These are phyloP conservation scores for Phytophthora tentaculata DNA, from an alignment of 352 stramenopile genomes.

Conservation along the genomic window DNA sequence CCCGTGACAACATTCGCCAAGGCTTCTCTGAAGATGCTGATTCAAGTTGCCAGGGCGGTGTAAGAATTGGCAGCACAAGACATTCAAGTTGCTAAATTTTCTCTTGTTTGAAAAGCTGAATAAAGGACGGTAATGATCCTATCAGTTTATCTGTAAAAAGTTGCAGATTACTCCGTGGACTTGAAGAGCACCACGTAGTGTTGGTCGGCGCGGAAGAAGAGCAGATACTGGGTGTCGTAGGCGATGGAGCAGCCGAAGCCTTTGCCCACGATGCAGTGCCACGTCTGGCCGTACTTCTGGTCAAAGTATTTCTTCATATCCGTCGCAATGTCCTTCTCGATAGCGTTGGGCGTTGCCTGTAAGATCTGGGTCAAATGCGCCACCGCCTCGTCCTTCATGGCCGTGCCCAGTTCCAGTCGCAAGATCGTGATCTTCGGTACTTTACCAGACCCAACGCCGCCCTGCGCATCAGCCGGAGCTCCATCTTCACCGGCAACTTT, in stretches of 20 bases:
- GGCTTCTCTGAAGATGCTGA: constrained; percentile 60
- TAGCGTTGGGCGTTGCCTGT: constrained; percentile 48
- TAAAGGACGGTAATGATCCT: constrained; percentile 14
- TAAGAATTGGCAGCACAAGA: constrained; percentile 24
- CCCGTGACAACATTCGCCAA: constrained; percentile 60
- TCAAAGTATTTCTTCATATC: constrained; percentile 99
- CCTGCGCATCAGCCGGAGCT: constrained; percentile 17
- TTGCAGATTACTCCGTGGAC: constrained; percentile 74
- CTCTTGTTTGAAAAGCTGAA: constrained; percentile 16
- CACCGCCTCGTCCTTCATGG: constrained; percentile 79
- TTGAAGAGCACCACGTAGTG: constrained; percentile 88
- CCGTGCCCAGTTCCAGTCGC: constrained; percentile 67
- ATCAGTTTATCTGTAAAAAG: constrained; percentile 9
- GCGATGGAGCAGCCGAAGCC: constrained; percentile 91
- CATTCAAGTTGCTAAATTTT: neutral
- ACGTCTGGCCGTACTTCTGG: constrained; percentile 94
- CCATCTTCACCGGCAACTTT: constrained; percentile 40
- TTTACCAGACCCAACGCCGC: constrained; percentile 29
- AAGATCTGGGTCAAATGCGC: constrained; percentile 49
- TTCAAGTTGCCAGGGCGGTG: constrained; percentile 54
- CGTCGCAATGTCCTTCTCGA: constrained; percentile 96
- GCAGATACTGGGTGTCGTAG: constrained; percentile 90
- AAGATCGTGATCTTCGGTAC: constrained; percentile 72
- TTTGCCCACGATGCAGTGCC: constrained; percentile 95
- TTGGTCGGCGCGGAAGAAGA: constrained; percentile 89